Conservation (phyloP, 345 rosid genomes). For the Jatropha curcas region DNA sequence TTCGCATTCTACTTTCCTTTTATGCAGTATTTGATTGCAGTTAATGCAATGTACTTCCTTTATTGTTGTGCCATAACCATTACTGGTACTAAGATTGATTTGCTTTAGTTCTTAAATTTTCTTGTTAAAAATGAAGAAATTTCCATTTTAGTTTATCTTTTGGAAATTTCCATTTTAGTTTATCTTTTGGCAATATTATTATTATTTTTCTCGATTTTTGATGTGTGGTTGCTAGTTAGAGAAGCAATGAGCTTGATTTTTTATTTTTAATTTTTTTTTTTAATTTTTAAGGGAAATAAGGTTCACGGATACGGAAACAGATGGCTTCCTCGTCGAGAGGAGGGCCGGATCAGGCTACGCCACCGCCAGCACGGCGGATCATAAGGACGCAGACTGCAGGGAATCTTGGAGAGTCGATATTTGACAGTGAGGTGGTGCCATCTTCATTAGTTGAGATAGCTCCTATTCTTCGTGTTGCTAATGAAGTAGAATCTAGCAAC, state of each 20-base stretch:
- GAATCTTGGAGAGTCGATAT: constrained; percentile 77
- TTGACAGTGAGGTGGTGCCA: constrained; percentile 97
- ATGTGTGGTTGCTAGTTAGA: neutral
- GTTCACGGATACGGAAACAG: neutral
- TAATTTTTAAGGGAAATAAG: neutral
- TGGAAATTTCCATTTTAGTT: too few relatives aligned
- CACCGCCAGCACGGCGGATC: constrained; percentile 52
- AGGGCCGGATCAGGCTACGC: constrained; percentile 30
- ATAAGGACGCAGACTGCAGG: constrained; percentile 90
- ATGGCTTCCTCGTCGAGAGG: constrained; percentile 34
- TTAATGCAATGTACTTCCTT: constrained; percentile 1
- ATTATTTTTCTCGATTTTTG: neutral
- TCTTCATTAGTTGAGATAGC: constrained; percentile 94
- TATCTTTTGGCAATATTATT: neutral
- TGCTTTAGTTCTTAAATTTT: too few relatives aligned
- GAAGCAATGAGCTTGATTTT: neutral
- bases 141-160: too few relatives aligned
- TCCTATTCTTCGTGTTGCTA: constrained; percentile 99
- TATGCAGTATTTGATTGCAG: too few relatives aligned
- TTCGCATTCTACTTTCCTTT: neutral
- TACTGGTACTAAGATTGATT: too few relatives aligned
- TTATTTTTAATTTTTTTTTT: neutral
- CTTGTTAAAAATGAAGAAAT: too few relatives aligned
- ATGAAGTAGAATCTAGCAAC: constrained; percentile 90
- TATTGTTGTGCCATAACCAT: too few relatives aligned